These are phyloP conservation scores for Colletotrichum sp. DNA, from an alignment of 2,329 filamentous ascomycete species.

Conservation along the genomic window DNA sequence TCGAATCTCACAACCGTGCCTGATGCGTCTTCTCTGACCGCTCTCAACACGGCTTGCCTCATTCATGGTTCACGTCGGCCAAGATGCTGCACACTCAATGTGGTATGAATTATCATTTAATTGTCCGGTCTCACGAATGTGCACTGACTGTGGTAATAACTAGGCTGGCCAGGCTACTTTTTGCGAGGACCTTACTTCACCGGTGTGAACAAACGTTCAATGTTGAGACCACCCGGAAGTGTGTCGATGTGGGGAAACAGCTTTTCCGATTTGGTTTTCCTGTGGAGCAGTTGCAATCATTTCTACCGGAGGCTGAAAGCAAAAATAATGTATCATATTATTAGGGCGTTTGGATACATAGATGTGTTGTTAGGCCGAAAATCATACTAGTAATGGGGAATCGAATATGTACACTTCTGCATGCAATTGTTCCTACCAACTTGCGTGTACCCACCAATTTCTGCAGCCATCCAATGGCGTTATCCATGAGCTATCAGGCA, in stretches of 20 bases:
- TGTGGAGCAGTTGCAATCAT: rapidly evolving
- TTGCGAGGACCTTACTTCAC: not conserved
- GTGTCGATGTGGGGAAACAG: not conserved
- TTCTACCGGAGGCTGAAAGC: not conserved
- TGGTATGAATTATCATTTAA: not conserved
- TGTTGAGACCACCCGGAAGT: rapidly evolving
- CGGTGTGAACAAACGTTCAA: not conserved
- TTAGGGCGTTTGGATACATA: not conserved
- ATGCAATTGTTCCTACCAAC: not conserved
- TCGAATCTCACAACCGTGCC: not conserved
- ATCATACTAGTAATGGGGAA: not conserved
- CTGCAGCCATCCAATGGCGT: rapidly evolving
- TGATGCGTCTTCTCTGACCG: not conserved
- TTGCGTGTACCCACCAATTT: not conserved
- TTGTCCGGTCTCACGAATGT: not conserved
- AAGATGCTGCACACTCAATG: not conserved
- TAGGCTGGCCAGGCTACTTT: not conserved
- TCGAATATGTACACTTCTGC: not conserved
- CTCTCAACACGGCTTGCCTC: not conserved
- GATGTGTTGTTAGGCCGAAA: too few species aligned
- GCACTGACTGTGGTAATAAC: not conserved
- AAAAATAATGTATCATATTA: not conserved
- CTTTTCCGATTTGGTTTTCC: too few species aligned
- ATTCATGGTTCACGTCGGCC: not conserved
- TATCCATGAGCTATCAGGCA: not conserved